A percentile compares a stretch with the other conserved stretches of the same genome.
Conservation (phyloP, 371 early-diverging fungal genomes). For the Quaeritorhiza haematococci region DNA sequence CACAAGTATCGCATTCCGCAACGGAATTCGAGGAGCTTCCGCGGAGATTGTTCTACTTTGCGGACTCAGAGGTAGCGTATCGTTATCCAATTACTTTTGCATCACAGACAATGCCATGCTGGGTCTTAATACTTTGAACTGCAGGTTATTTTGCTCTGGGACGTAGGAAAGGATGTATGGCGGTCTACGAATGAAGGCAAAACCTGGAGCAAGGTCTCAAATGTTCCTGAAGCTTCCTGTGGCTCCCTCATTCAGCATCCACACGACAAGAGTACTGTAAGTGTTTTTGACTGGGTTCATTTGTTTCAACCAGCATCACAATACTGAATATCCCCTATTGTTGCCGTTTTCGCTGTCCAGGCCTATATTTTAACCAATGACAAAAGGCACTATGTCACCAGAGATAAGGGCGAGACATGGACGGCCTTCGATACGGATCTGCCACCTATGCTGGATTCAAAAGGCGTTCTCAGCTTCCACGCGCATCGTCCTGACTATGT, state of each 20-base stretch:
- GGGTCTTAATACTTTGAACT: background rate
- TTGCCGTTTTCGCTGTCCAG: slow-evolving; percentile 20
- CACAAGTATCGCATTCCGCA: too few relatives aligned
- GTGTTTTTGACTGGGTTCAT: too few relatives aligned
- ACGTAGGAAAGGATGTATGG: slow-evolving; percentile 43
- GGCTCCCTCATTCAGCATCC: slow-evolving; percentile 52
- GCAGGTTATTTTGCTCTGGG: slow-evolving; percentile 58
- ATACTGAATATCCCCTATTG: too few relatives aligned
- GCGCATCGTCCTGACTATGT: slow-evolving; percentile 56
- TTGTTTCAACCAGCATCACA: too few relatives aligned
- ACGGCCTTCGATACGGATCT: slow-evolving; percentile 11
- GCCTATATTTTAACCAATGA: slow-evolving; percentile 56
- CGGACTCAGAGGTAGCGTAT: slow-evolving; percentile 47
- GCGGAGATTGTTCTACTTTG: slow-evolving; percentile 58
- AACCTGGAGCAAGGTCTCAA: slow-evolving; percentile 45
- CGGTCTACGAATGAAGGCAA: slow-evolving; percentile 67
- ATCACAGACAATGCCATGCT: background rate
- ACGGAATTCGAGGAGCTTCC: slow-evolving; percentile 49
- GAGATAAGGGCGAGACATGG: slow-evolving; percentile 64
- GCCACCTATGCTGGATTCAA: background rate
- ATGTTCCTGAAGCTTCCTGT: slow-evolving; percentile 24
- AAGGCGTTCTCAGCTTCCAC: slow-evolving; percentile 57
- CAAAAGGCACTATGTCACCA: slow-evolving; percentile 61
- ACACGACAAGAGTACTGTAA: slow-evolving; percentile 50
- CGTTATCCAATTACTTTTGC: background rate